Conservation (phyloP, 1,284 basidiomycete genomes). For the Ceratobasidium sp. region DNA sequence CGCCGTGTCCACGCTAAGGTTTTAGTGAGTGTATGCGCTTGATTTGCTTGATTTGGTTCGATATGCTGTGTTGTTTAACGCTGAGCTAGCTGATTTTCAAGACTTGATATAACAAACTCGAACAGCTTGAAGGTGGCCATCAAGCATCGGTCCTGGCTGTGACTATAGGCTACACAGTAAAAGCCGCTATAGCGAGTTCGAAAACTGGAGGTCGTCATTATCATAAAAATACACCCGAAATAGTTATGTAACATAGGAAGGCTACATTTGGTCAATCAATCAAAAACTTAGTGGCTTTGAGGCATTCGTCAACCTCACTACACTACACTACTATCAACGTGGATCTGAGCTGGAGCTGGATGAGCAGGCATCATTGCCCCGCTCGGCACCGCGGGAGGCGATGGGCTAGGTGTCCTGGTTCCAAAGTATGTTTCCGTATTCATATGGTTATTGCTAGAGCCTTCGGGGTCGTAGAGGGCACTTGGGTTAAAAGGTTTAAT, state of each 20-base stretch:
- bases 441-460: not conserved
- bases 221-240: not conserved
- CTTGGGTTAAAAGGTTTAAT: constrained; percentile 18
- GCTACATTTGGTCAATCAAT: not conserved
- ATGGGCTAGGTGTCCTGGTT: constrained; percentile 19
- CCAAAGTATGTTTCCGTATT: constrained; percentile 26
- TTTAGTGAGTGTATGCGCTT: not conserved
- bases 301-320: constrained; percentile 2
- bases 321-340: constrained; percentile 4
- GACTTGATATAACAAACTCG: too few species aligned
- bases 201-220: too few species aligned
- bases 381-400: not conserved
- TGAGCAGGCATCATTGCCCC: constrained; percentile 7
- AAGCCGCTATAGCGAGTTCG: too few species aligned
- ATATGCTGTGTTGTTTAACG: not conserved
- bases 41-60: not conserved
- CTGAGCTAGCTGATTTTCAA: too few species aligned
- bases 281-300: too few species aligned
- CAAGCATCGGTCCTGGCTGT: too few species aligned
- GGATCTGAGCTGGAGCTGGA: constrained; percentile 22
- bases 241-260: not conserved
- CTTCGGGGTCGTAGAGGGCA: constrained; percentile 22
- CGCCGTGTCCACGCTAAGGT: not conserved
- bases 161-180: too few species aligned
- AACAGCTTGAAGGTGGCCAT: too few species aligned